A percentile compares a stretch with the other conserved stretches of the same genome.
These are phyloP conservation scores for Umbelopsis sp. DNA, from an alignment of 371 early-diverging fungal species.

Conservation along the genomic window DNA sequence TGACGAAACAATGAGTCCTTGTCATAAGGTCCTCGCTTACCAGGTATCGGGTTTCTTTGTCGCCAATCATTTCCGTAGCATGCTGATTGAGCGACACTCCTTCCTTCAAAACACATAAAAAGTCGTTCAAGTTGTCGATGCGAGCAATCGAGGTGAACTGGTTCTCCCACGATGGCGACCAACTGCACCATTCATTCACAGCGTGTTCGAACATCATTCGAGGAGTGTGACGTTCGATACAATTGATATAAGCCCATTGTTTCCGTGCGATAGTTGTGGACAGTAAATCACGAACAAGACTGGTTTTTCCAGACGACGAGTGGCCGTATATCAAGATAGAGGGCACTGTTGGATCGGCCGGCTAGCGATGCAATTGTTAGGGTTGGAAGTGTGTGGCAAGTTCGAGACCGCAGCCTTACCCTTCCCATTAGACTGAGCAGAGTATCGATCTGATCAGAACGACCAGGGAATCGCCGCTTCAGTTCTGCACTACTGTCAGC, in stretches of 20 bases:
- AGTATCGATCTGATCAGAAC: conserved; percentile 61
- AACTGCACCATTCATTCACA: conserved; percentile 62
- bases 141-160: conserved; percentile 49
- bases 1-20: background rate
- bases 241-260: conserved; percentile 65
- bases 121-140: conserved; percentile 72
- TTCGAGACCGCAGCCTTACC: conserved; percentile 29
- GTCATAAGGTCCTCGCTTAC: conserved; percentile 21
- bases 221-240: conserved; percentile 75
- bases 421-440: conserved; percentile 59
- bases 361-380: conserved; percentile 25
- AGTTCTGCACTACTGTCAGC: conserved; percentile 19
- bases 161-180: conserved; percentile 44
- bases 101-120: conserved; percentile 54
- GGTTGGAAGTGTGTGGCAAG: background rate
- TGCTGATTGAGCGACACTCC: conserved; percentile 24
- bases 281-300: conserved; percentile 54
- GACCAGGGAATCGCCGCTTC: conserved; percentile 58
- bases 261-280: conserved; percentile 28
- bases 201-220: conserved; percentile 77
- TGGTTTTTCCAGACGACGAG: conserved; percentile 79
- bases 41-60: conserved; percentile 45
- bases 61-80: conserved; percentile 19
- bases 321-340: conserved; percentile 69
- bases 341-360: conserved; percentile 44